Base-by-base conservation (phyloP, 768 basidiomycete genomes). In the Termitomyces sp. region DNA sequence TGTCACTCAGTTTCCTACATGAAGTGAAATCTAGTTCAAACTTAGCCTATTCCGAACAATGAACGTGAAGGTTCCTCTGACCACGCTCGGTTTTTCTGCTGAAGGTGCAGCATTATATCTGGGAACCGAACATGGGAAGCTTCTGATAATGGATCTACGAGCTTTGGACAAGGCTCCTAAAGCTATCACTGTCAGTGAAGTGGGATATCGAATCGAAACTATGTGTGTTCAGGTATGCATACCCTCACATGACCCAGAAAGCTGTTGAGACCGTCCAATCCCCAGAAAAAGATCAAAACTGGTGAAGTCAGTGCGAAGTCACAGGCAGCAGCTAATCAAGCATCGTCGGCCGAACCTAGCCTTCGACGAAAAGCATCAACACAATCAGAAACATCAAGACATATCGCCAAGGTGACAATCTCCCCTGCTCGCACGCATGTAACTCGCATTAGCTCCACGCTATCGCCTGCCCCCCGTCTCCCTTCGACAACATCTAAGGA, bases 91-190 rank as follows among this genome's bases (percentile, higher is more conserved):
- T 9, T 91, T 92, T 70, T 88, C 89, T 29, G 77, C 82, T 0
- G 88, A 91, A 63, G 89, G 90, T 5, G 86, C 82, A 4, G 77
- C 82, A 8, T 74, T 92, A 52, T 90, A 86, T 67, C 62, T 86
- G 4, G 89, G 89, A 1, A 87, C 89, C 5, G 80, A 81, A 60
- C 77, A 77, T 37, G 90, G 90, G 4, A 85, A 80, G 57, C 72
- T 92, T n/a, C 70, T 89, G 25, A 68, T 87, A 29, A 70, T 88
- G 36, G 87, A 89, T 65, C 73, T 91, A 20, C 85, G 90, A 37
- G 78, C 83, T 15, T 71, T 88, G 42, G 88, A 92, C 64, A 85
- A 85, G 62, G 79, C 80, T n/a, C 84, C 87, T 0, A 88, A 81
- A 68, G 66, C 72, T 5, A 76, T 89, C 54, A 65, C 68, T 8